A percentile compares a stretch with the other conserved stretches of the same genome.
Conservation (phyloP, 768 basidiomycete species). For the Amanita pallidorosea region DNA sequence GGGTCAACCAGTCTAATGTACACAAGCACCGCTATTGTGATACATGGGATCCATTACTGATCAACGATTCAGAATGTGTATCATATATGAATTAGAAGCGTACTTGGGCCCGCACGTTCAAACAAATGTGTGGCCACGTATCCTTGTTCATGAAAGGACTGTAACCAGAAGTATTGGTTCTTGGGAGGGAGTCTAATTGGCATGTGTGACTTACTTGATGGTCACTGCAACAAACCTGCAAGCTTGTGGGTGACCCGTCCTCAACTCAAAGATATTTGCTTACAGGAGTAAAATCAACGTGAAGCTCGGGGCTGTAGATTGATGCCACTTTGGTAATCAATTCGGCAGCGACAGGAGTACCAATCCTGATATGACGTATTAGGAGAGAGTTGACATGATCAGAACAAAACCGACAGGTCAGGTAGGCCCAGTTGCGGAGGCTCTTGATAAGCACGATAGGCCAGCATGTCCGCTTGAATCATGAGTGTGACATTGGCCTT, state of each 20-base stretch:
- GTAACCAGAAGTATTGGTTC: constrained; percentile 1
- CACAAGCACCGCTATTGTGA: constrained; percentile 59
- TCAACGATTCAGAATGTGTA: neutral
- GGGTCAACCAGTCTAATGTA: neutral
- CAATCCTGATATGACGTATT: constrained; percentile 42
- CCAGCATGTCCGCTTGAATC: constrained; percentile 91
- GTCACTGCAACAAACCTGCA: constrained; percentile 81
- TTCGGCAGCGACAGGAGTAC: constrained; percentile 64
- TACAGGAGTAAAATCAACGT: constrained; percentile 55
- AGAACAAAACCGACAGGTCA: constrained; percentile 34
- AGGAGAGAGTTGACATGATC: neutral
- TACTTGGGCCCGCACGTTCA: constrained; percentile 72
- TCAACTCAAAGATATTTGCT: constrained; percentile 10
- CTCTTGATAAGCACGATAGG: constrained; percentile 69
- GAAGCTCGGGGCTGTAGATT: constrained; percentile 75
- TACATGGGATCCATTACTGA: constrained; percentile 84
- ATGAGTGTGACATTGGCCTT: constrained; percentile 69
- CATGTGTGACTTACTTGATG: constrained; percentile 46
- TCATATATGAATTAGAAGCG: constrained; percentile 11
- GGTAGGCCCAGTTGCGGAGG: constrained; percentile 80
- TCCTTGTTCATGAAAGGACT: constrained; percentile 77
- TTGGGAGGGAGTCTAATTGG: neutral
- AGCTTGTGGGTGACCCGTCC: constrained; percentile 1
- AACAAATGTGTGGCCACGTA: constrained; percentile 84
- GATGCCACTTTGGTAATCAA: constrained; percentile 66